Percentiles rank a stretch among this genome's conserved stretches.
These are phyloP conservation scores for Pilasporangium apinafurcum DNA, from an alignment of 352 stramenopile species.

Conservation along the genomic window DNA sequence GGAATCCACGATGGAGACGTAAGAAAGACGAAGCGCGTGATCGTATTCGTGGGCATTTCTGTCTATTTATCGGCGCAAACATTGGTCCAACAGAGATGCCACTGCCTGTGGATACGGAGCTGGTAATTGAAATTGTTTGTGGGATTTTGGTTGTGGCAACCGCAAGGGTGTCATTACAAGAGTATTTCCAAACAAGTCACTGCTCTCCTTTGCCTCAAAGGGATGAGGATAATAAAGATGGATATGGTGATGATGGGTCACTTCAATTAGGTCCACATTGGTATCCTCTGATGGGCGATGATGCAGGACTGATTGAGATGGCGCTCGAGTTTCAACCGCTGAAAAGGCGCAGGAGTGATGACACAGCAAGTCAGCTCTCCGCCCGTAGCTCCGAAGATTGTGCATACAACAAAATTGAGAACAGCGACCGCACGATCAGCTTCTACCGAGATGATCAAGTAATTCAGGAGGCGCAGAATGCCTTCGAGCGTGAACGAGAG, in stretches of 20 bases:
- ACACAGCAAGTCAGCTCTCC: too few species aligned
- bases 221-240: background rate
- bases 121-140: conserved; percentile 53
- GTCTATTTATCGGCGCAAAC: background rate
- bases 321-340: conserved; percentile 36
- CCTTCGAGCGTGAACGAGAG: background rate
- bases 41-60: conserved; percentile 28
- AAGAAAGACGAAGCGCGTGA: conserved; percentile 16
- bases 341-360: too few species aligned
- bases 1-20: conserved; percentile 31
- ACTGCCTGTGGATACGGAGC: conserved; percentile 26
- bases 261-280: conserved; percentile 26
- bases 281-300: conserved; percentile 29
- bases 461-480: background rate
- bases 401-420: too few species aligned
- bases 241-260: conserved; percentile 8
- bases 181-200: conserved; percentile 20
- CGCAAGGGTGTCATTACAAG: conserved; percentile 23
- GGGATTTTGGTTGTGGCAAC: conserved; percentile 35
- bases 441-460: background rate
- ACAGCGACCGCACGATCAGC: background rate
- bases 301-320: conserved; percentile 40
- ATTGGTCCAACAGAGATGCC: conserved; percentile 13
- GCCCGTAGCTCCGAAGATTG: too few species aligned
- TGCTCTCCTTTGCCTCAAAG: too few species aligned